These are phyloP conservation scores for Aspergillus fumigatus DNA, from an alignment of 2,329 filamentous ascomycete genomes.

Conservation along the genomic window DNA sequence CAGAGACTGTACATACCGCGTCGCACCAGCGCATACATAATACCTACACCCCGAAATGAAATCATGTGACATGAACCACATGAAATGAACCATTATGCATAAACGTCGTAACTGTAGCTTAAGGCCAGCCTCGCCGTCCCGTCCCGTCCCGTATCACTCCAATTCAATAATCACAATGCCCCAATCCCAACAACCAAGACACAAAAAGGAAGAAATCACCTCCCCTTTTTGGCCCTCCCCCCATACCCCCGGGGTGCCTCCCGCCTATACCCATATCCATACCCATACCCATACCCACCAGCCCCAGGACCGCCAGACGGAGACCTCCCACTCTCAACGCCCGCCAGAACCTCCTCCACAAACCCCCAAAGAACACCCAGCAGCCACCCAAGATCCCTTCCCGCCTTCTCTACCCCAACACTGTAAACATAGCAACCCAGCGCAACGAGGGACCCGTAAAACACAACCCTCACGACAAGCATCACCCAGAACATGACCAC, in stretches of 20 bases:
- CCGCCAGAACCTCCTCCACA: slow-evolving; percentile 50
- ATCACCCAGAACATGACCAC: slow-evolving; percentile 72
- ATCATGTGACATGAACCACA: not conserved
- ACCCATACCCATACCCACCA: slow-evolving; percentile 38
- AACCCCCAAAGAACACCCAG: slow-evolving; percentile 64
- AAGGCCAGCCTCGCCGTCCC: not conserved
- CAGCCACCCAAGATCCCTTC: slow-evolving; percentile 43
- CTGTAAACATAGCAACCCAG: slow-evolving; percentile 53
- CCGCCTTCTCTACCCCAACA: slow-evolving; percentile 30
- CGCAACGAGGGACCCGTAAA: slow-evolving; percentile 59
- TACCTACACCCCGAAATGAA: not conserved
- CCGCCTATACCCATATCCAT: slow-evolving; percentile 38
- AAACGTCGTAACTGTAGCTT: not conserved
- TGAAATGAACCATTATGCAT: not conserved
- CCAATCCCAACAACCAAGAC: not conserved
- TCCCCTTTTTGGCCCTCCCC: slow-evolving; percentile 48
- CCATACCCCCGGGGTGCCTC: slow-evolving; percentile 19
- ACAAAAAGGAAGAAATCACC: not conserved
- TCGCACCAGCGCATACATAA: not conserved
- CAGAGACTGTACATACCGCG: not conserved
- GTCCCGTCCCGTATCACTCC: not conserved
- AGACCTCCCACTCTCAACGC: slow-evolving; percentile 22
- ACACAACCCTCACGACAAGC: slow-evolving; percentile 58
- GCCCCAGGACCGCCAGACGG: slow-evolving; percentile 20
- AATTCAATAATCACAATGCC: not conserved